Percentiles rank a stretch among this genome's conserved stretches.
phyloP scores from a whole-genome alignment of 2,329 filamentous ascomycete species.

The Monosporascus sp. region DNA sequence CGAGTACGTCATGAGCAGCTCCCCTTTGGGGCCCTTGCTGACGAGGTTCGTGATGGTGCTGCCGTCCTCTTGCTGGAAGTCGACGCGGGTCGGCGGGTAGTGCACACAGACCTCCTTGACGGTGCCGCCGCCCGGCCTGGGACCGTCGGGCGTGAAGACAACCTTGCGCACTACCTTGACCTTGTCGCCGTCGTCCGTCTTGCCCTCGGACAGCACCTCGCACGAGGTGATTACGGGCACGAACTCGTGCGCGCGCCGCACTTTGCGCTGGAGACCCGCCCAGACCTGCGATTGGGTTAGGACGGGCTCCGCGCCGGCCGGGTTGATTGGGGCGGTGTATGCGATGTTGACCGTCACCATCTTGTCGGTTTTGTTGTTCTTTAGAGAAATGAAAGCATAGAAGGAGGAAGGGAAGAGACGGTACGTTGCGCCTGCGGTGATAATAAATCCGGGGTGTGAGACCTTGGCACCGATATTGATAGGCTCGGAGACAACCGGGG shows the following conservation, averaged over 20 bases:
- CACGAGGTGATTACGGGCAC: conserved; percentile 31
- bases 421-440: too few species aligned
- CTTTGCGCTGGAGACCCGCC: conserved; percentile 32
- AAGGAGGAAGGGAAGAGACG: conserved; percentile 17
- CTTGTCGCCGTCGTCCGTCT: conserved; percentile 10
- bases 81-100: conserved; percentile 27
- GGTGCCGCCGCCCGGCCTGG: neutral
- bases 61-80: conserved; percentile 32
- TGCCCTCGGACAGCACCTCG: conserved; percentile 26
- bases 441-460: too few species aligned
- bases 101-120: conserved; percentile 28
- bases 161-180: conserved; percentile 26
- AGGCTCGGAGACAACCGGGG: too few species aligned
- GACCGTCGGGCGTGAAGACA: conserved; percentile 18
- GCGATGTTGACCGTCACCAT: conserved; percentile 31
- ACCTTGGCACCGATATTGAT: too few species aligned
- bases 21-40: conserved; percentile 22
- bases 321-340: conserved; percentile 33
- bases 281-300: conserved; percentile 30
- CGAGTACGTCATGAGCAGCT: conserved; percentile 29
- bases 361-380: conserved; percentile 6
- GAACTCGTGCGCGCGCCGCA: conserved; percentile 31
- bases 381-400: conserved; percentile 40
- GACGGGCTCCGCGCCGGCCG: conserved; percentile 19
- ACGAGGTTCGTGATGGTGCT: conserved; percentile 31